Percentiles rank a stretch among this genome's conserved stretches.
These are phyloP conservation scores for Mycosphaerella sp. DNA, from an alignment of 2,329 filamentous ascomycete genomes.

Conservation along the genomic window DNA sequence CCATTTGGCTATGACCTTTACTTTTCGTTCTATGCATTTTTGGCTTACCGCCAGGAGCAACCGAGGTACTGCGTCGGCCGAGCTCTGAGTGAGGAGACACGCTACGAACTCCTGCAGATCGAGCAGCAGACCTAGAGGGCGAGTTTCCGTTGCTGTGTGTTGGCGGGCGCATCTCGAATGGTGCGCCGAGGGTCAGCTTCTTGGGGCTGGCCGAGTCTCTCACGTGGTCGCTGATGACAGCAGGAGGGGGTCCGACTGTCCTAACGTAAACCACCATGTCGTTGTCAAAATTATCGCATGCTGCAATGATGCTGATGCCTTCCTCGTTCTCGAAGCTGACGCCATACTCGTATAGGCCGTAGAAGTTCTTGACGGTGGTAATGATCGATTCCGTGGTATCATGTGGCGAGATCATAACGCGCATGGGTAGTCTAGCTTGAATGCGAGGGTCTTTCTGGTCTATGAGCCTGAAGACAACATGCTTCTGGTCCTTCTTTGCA, in stretches of 20 bases:
- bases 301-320: conserved; percentile 85
- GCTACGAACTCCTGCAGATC: conserved; percentile 68
- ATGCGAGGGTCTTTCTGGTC: conserved; percentile 32
- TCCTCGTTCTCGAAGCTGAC: conserved; percentile 92
- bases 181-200: conserved; percentile 55
- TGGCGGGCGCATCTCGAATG: conserved; percentile 58
- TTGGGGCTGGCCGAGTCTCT: conserved; percentile 39
- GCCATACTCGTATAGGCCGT: conserved; percentile 83
- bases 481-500: conserved; percentile 50
- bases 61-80: conserved; percentile 71
- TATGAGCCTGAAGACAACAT: conserved; percentile 72
- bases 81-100: conserved; percentile 63
- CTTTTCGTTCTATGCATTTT: conserved; percentile 50
- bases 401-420: conserved; percentile 86
- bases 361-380: conserved; percentile 98
- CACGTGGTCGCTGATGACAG: conserved; percentile 20
- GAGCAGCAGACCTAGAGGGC: conserved; percentile 61
- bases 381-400: conserved; percentile 98
- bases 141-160: conserved; percentile 55
- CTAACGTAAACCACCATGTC: conserved; percentile 92
- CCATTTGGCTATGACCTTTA: conserved; percentile 47
- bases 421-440: conserved; percentile 68
- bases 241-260: conserved; percentile 25
- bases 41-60: conserved; percentile 51
- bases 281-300: conserved; percentile 90